Evolutionary conservation across 1,284 basidiomycete genomes (phyloP).

Genomic region (Ganoderma lingzhi): DNA sequence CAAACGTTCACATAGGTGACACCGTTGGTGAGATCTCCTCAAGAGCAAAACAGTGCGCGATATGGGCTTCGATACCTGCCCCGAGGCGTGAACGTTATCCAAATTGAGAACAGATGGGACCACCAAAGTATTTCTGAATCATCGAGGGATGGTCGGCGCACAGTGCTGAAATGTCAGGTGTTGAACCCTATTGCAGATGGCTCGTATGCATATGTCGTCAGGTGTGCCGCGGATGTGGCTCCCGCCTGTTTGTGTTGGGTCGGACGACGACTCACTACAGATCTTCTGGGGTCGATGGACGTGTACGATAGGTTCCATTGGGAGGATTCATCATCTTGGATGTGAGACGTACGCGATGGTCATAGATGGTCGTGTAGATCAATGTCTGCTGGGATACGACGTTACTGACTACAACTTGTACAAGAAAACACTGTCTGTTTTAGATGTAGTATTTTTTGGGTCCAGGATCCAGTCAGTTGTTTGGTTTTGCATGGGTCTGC

Average conservation of each 20-base stretch:
- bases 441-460: background rate
- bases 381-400: background rate
- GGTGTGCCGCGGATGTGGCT: conserved; percentile 14
- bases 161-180: too few relatives aligned
- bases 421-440: background rate
- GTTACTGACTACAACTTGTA: background rate
- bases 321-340: background rate
- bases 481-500: background rate
- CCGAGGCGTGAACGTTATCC: too few relatives aligned
- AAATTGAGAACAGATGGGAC: too few relatives aligned
- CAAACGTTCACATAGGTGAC: too few relatives aligned
- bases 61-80: too few relatives aligned
- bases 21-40: too few relatives aligned
- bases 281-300: background rate
- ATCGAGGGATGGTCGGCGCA: too few relatives aligned
- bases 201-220: conserved; percentile 10
- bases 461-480: background rate
- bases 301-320: too few relatives aligned
- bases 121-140: too few relatives aligned
- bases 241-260: background rate
- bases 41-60: too few relatives aligned
- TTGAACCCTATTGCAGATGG: background rate
- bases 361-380: background rate
- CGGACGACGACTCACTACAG: background rate
- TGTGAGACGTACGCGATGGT: background rate